Evolutionary conservation across 2,329 filamentous ascomycete species (phyloP), one percentile per base, ranked within the genome.

Genomic region (Colletotrichum truncatum): DNA sequence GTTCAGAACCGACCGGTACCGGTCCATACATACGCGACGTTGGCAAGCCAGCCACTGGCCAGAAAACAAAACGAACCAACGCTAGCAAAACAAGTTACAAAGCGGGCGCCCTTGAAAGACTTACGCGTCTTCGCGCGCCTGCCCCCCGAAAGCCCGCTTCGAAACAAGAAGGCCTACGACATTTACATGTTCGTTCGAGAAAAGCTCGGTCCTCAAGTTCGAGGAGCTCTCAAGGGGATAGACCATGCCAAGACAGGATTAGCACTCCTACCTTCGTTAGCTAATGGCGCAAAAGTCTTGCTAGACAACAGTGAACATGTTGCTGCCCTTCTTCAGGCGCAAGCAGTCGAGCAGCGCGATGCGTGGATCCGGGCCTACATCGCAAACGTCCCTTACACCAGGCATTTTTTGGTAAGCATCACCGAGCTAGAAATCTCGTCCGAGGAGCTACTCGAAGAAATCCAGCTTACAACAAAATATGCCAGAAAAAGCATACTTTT

Each of bases 401-500:
- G 36, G 36, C 36, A 39, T 11, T 39, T 3, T 16, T 7, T 39
- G 2, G 1, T 48, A 48, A 48, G 0, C 4, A 48, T 28, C 14
- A 48, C 14, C 2, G 18, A 28, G 25, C 45, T 48, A 3, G 45
- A 48, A 16, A 48, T 48, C 45, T 9, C 45, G 14, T 1, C 45
- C 10, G 45, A 48, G 45, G 45, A 48, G 25, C 45, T 48, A 1
- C 14, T 48, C 6, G 25, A 48, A 48, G 45, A 48, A 25, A 48
- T 48, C 3, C 45, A 48, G 45, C 1, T 30, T 4, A 28, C 14
- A 21, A 51, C 9, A 14, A 51, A 51, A 36, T 12, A 51, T 34
- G 48, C 48, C 48, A 23, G 30, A 51, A 36, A 51, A 51, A 36
- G 48, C 28, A 38, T 52, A 26, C 48, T 52, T 52, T 14, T 52